A percentile compares a stretch with the other conserved stretches of the same genome.
These are phyloP conservation scores for Trametes pubescens DNA, from an alignment of 1,284 basidiomycete species.

Conservation along the genomic window DNA sequence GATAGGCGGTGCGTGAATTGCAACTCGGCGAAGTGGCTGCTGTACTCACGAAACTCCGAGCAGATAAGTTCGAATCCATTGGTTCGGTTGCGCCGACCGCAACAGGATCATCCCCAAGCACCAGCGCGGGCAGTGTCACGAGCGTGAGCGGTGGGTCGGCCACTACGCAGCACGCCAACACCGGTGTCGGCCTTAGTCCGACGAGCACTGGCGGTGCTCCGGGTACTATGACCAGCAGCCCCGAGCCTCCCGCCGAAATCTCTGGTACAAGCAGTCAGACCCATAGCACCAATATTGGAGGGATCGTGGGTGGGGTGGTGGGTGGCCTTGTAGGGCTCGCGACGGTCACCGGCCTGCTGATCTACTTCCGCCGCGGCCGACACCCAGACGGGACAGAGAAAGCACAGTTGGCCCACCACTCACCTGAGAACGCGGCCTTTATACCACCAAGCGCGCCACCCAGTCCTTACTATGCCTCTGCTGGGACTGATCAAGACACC, in stretches of 20 bases:
- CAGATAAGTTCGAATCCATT: conserved; percentile 16
- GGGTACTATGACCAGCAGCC: background rate
- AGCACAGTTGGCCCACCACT: background rate
- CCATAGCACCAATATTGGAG: conserved; percentile 4
- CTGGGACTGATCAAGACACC: background rate
- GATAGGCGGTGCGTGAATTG: conserved; percentile 7
- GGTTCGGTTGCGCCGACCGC: conserved; percentile 12
- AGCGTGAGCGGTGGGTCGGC: background rate
- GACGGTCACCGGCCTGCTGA: background rate
- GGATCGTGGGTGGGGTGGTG: conserved; percentile 14
- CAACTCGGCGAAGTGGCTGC: background rate
- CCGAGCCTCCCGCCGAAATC: background rate
- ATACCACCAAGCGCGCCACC: background rate
- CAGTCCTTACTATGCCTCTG: background rate
- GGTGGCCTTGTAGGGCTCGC: conserved; percentile 13
- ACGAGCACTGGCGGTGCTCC: background rate
- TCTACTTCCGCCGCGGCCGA: conserved; percentile 7
- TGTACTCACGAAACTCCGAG: background rate
- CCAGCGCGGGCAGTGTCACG: background rate
- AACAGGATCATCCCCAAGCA: background rate
- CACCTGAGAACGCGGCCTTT: background rate
- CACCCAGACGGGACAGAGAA: background rate
- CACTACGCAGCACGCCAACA: background rate
- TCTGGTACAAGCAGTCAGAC: background rate
- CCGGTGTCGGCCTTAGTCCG: background rate